Evolutionary conservation across 306 rosid species (phyloP).

Genomic region (Quercus rubra): DNA sequence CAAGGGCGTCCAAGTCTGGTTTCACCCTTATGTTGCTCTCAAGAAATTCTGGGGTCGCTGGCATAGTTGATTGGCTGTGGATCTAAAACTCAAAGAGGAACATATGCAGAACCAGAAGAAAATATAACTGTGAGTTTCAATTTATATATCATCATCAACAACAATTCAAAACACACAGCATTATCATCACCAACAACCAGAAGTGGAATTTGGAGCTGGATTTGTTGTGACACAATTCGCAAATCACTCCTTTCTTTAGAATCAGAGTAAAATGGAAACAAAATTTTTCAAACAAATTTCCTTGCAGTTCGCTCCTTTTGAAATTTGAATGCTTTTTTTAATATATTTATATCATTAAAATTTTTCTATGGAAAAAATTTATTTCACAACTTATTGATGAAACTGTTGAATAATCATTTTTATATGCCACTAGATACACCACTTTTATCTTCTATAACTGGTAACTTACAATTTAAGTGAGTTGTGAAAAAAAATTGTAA

Average conservation of each 20-base stretch:
- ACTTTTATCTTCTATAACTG: no score
- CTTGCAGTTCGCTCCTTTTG: not conserved
- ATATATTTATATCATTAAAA: no score
- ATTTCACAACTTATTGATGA: no score
- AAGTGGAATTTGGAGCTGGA: not conserved
- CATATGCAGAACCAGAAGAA: not conserved
- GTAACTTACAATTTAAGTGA: no score
- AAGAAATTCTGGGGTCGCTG: constrained; percentile 39
- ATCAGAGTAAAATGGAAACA: not conserved
- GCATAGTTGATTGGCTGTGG: constrained; percentile 58
- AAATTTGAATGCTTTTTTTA: not conserved
- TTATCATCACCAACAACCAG: not conserved
- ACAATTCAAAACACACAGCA: not conserved
- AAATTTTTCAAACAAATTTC: not conserved
- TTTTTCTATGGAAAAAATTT: no score
- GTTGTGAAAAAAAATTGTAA: no score
- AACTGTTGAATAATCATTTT: no score
- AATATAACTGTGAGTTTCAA: not conserved
- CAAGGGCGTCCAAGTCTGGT: constrained; percentile 64
- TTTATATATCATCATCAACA: not conserved
- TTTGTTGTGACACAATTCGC: not conserved
- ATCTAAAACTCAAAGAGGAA: constrained; percentile 34
- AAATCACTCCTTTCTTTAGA: not conserved
- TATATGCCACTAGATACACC: no score
- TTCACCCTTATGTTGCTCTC: constrained; percentile 60